phyloP scores from a whole-genome alignment of 2,329 filamentous ascomycete genomes.

The Trichoderma oligosporum region DNA sequence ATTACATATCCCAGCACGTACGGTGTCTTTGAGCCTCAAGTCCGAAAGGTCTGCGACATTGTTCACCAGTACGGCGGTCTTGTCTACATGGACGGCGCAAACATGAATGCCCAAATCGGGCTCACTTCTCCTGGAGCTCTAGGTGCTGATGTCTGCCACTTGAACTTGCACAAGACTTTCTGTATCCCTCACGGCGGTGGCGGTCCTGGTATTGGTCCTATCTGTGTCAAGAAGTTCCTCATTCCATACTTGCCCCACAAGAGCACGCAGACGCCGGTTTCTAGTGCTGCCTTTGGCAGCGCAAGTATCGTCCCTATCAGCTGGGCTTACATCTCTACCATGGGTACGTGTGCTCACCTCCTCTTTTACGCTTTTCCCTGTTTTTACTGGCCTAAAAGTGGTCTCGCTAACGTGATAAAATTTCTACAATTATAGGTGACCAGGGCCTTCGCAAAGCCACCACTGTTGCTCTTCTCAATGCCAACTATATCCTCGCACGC shows the following conservation, averaged over 20 bases:
- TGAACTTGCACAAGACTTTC: slow-evolving; percentile 98
- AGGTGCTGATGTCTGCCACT: slow-evolving; percentile 91
- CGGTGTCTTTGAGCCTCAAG: slow-evolving; percentile 86
- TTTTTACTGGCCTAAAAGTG: not conserved
- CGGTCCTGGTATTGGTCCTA: slow-evolving; percentile 88
- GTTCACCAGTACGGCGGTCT: slow-evolving; percentile 87
- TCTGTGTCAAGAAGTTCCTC: slow-evolving; percentile 83
- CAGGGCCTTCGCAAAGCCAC: slow-evolving; percentile 83
- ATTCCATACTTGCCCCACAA: slow-evolving; percentile 58
- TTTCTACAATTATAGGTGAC: slow-evolving; percentile 21
- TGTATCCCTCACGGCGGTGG: slow-evolving; percentile 96
- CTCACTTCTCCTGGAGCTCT: slow-evolving; percentile 93
- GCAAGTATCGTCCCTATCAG: slow-evolving; percentile 91
- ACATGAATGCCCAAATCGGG: slow-evolving; percentile 98
- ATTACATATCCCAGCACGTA: slow-evolving; percentile 94
- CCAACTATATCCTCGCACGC: slow-evolving; percentile 90
- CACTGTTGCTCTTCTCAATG: slow-evolving; percentile 88
- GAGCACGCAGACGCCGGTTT: slow-evolving; percentile 56
- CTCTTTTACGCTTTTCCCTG: no score
- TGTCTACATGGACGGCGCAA: slow-evolving; percentile 98
- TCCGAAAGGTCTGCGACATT: slow-evolving; percentile 79
- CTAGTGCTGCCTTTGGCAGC: slow-evolving; percentile 80
- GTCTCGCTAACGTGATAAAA: not conserved
- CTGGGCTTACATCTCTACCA: slow-evolving; percentile 93
- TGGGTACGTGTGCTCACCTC: slow-evolving; percentile 70